phyloP scores from a whole-genome alignment of 805 yeast genomes.

The Vanderwaltozyma yarrowii region DNA sequence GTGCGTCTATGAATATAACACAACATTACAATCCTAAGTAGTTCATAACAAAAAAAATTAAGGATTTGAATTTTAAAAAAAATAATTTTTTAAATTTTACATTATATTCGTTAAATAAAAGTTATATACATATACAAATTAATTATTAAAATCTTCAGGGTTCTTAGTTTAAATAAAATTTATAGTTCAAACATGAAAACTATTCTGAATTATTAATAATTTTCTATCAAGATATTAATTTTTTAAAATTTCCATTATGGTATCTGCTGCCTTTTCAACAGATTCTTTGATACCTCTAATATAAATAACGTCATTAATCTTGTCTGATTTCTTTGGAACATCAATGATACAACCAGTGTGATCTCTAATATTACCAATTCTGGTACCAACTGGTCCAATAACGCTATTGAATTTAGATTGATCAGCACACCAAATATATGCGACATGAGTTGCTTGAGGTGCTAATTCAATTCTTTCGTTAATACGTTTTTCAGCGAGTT shows the following conservation, averaged over 20 bases:
- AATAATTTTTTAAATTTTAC: too few species aligned
- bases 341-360: slow-evolving; percentile 48
- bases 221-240: not conserved
- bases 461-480: slow-evolving; percentile 40
- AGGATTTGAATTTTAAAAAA: too few species aligned
- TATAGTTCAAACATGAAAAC: too few species aligned
- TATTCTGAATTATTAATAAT: slow-evolving; percentile 2
- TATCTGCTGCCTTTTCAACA: slow-evolving; percentile 39
- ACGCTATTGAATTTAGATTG: slow-evolving; percentile 46
- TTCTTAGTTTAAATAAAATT: too few species aligned
- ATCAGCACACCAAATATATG: slow-evolving; percentile 52
- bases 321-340: slow-evolving; percentile 51
- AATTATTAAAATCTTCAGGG: too few species aligned
- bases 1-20: too few species aligned
- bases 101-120: too few species aligned
- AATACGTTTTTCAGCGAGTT: slow-evolving; percentile 29
- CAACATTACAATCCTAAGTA: too few species aligned
- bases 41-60: too few species aligned
- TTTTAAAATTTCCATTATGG: slow-evolving; percentile 25
- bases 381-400: slow-evolving; percentile 70
- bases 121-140: too few species aligned
- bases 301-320: slow-evolving; percentile 42
- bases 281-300: slow-evolving; percentile 50
- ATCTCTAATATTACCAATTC: slow-evolving; percentile 50
- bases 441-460: slow-evolving; percentile 37